These are phyloP conservation scores for Trichoderma pleuroti DNA, from an alignment of 2,329 filamentous ascomycete species.

Conservation along the genomic window DNA sequence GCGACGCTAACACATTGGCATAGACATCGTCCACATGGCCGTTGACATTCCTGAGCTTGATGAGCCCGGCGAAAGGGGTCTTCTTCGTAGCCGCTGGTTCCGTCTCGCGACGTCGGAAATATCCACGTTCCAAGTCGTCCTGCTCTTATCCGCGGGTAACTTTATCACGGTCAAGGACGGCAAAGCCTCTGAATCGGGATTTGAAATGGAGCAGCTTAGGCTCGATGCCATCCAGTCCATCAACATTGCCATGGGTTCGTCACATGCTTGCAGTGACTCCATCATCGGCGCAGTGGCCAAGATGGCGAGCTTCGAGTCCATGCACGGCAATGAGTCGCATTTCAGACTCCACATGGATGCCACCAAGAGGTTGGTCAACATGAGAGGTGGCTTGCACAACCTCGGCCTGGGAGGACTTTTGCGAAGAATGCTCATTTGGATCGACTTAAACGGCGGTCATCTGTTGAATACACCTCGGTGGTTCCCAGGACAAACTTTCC, in stretches of 20 bases:
- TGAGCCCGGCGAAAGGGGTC: constrained; percentile 25
- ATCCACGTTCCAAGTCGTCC: constrained; percentile 27
- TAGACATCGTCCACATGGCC: constrained; percentile 31
- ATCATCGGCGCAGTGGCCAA: constrained; percentile 47
- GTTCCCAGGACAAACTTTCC: constrained; percentile 32
- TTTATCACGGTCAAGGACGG: constrained; percentile 22
- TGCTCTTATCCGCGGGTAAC: constrained; percentile 31
- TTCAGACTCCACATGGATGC: constrained; percentile 48
- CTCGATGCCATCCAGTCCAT: constrained; percentile 43
- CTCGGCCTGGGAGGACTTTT: constrained; percentile 45
- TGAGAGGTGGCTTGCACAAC: constrained; percentile 42
- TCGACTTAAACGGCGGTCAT: constrained; percentile 42
- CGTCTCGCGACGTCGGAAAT: constrained; percentile 27
- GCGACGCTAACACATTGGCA: not conserved
- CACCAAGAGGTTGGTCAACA: constrained; percentile 39
- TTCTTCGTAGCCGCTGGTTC: constrained; percentile 30
- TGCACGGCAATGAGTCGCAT: constrained; percentile 41
- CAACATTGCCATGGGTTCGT: constrained; percentile 36
- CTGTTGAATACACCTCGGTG: constrained; percentile 32
- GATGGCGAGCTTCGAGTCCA: constrained; percentile 52
- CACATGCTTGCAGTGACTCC: constrained; percentile 35
- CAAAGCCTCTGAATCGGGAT: constrained; percentile 15
- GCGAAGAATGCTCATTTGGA: constrained; percentile 46
- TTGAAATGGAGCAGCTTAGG: constrained; percentile 40
- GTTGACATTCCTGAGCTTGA: constrained; percentile 31